phyloP scores from a whole-genome alignment of 2,329 filamentous ascomycete genomes.

The Colletotrichum liaoningense region DNA sequence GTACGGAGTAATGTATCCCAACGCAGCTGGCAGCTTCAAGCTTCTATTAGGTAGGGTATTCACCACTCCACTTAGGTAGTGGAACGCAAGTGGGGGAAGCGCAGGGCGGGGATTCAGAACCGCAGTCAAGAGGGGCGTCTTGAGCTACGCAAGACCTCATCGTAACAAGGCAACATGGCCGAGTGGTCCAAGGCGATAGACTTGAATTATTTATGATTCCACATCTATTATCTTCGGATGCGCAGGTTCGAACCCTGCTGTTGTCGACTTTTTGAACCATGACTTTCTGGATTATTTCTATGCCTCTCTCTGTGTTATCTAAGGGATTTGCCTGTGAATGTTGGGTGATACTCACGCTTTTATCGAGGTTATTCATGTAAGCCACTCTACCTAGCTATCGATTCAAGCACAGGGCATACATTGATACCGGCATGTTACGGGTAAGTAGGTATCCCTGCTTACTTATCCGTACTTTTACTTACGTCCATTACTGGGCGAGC shows the following conservation, averaged over 20 bases:
- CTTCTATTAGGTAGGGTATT: background rate
- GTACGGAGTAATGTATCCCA: too few species aligned
- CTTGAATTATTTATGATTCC: background rate
- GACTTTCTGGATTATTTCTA: background rate
- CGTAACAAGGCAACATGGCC: slow-evolving; percentile 3
- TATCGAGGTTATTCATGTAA: too few species aligned
- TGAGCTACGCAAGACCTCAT: rapidly evolving
- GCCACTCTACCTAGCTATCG: too few species aligned
- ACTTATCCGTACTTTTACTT: too few species aligned
- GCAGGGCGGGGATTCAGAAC: background rate
- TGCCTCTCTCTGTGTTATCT: too few species aligned
- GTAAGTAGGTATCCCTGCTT: too few species aligned
- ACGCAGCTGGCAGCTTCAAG: background rate
- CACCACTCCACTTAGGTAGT: background rate
- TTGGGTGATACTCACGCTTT: too few species aligned
- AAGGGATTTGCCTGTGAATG: too few species aligned
- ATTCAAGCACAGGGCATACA: too few species aligned
- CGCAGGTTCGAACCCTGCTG: slow-evolving; percentile 34
- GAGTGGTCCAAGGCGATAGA: slow-evolving; percentile 31
- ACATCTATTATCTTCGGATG: slow-evolving; percentile 26
- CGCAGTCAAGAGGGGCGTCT: background rate
- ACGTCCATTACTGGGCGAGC: background rate
- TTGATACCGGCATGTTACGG: too few species aligned
- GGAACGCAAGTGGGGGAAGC: background rate
- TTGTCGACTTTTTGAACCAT: slow-evolving; percentile 3